A percentile compares a stretch with the other conserved stretches of the same genome.
These are phyloP conservation scores for Epichloe sp. DNA, from an alignment of 2,329 filamentous ascomycete species.

Conservation along the genomic window DNA sequence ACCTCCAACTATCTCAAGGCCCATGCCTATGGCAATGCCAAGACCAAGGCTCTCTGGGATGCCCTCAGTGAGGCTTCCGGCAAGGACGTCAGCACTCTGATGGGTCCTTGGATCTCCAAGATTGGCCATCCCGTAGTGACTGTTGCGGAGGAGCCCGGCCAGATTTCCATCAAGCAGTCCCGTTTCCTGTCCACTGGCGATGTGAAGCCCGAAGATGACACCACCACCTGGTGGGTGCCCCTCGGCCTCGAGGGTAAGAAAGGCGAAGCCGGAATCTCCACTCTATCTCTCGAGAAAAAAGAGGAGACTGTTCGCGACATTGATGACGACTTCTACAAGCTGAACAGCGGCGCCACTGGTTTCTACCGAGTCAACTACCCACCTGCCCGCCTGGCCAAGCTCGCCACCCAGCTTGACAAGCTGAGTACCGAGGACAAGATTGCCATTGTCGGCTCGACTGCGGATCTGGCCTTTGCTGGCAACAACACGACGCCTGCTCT, in stretches of 20 bases:
- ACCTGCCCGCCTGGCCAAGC: conserved; percentile 64
- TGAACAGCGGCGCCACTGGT: conserved; percentile 80
- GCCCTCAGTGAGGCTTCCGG: conserved; percentile 80
- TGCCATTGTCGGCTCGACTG: conserved; percentile 77
- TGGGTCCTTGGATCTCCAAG: conserved; percentile 90
- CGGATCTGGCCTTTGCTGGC: conserved; percentile 78
- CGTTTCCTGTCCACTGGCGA: conserved; percentile 89
- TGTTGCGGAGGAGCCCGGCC: conserved; percentile 68
- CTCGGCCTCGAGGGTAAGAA: conserved; percentile 69
- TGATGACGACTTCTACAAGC: conserved; percentile 75
- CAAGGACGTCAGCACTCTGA: conserved; percentile 72
- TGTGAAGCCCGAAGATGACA: conserved; percentile 78
- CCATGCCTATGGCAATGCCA: conserved; percentile 81
- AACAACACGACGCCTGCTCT: conserved; percentile 71
- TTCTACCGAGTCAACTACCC: conserved; percentile 92
- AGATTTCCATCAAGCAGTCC: conserved; percentile 71
- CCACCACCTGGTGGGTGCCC: conserved; percentile 96
- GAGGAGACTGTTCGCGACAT: conserved; percentile 63
- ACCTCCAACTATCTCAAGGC: conserved; percentile 81
- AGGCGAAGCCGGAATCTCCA: conserved; percentile 46
- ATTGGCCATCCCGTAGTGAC: conserved; percentile 90
- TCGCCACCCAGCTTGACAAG: conserved; percentile 62
- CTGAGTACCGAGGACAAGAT: conserved; percentile 85
- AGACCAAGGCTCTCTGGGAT: conserved; percentile 81
- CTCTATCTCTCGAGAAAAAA: conserved; percentile 60